Base-by-base conservation (phyloP, 2,329 filamentous ascomycete species). In the Exophiala sp. region DNA sequence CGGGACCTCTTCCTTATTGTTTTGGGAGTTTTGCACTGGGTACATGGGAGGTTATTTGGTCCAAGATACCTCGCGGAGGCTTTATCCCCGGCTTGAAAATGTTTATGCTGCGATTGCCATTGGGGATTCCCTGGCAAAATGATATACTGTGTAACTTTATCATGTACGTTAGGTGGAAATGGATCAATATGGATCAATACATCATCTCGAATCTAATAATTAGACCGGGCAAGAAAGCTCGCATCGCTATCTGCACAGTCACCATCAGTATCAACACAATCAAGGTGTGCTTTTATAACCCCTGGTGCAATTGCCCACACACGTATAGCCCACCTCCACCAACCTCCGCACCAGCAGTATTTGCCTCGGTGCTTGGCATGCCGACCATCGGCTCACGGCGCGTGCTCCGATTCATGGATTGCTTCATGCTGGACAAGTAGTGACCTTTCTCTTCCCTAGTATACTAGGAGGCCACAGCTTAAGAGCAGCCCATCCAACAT, bases 41-140 rank as follows among this genome's bases (percentile, higher is more conserved):
- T 18, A 18, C n/a, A 43, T 51, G 55, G 55, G 48, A 58, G 55
- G 55, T 39, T 41, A 47, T 53, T 51, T 57, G 52, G 36, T 57
- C 46, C 48, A 47, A 63, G 61, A 63, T 63, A 62, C 61, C 61
- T 61, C 57, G 59, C 61, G 57, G 41, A 43, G 61, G 61, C 55
- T 63, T 63, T 55, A 54, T 53, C 53, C 61, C 59, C 57, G 61
- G 57, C 49, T 50, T 54, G 24, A 29, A 29, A 29, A 5, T 29
- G 49, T 57, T 47, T 56, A 42, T 52, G 34, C 45, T 45, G 8
- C 41, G 18, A 21, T 20, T 32, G 8, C 8, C 41, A 12, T n/a
- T 4, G 10, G 10, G 20, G 12, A 2, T 43, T 40, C 14, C 21
- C 21, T 43, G 41, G 41, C 41, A 24, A 24, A 24, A 29, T 4